Evolutionary conservation across 116 monocot species (phyloP), one percentile per base, ranked within the genome.

Genomic region (Posidonia oceanica): DNA sequence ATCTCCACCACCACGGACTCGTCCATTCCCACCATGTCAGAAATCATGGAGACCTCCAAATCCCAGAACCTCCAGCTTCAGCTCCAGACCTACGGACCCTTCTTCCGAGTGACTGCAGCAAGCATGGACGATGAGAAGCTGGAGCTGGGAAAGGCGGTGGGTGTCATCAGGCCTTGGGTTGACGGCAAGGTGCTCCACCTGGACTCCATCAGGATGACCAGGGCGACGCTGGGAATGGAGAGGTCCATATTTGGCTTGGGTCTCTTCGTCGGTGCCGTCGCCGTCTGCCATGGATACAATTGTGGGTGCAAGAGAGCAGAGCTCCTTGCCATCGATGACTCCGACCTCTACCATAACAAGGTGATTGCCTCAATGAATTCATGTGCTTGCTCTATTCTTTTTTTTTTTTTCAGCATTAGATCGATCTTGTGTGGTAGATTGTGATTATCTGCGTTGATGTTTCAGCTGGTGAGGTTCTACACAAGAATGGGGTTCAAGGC

Each of bases 301-400:
- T 62, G 67, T 51, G 90, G 93, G 1, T 98, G 98, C 78, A 51
- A 17, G 20, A 80, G 81, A 39, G 90, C 88, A 16, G 93, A 98
- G 84, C 80, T 98, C 51, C 90, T 98, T 38, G 98, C 98, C 57
- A 93, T 98, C 40, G 73, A 98, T 52, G 98, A 98, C 82, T 82
- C 98, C 18, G 77, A 82, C 60, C 77, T 76, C 20, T 93, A 83
- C 75, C 98, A 93, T 67, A 69, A 78, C 58, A 98, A 88, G 85
- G 97, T 94, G 36, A n/a, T 1, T 21, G 0, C 12, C 22, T 5
- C 29, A 21, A 55, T 7, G 3, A 21, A 12, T 48, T 48, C 48
- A 10, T 12, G 48, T 48, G 48, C 11, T 48, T 7, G 6, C 12
- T 7, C 48, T 48, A 0, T 29, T 29, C 29, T 29, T 1, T 1